Evolutionary conservation across 2,329 filamentous ascomycete genomes (phyloP), one percentile per base, ranked within the genome.

Genomic region (Metarhizium sp.): DNA sequence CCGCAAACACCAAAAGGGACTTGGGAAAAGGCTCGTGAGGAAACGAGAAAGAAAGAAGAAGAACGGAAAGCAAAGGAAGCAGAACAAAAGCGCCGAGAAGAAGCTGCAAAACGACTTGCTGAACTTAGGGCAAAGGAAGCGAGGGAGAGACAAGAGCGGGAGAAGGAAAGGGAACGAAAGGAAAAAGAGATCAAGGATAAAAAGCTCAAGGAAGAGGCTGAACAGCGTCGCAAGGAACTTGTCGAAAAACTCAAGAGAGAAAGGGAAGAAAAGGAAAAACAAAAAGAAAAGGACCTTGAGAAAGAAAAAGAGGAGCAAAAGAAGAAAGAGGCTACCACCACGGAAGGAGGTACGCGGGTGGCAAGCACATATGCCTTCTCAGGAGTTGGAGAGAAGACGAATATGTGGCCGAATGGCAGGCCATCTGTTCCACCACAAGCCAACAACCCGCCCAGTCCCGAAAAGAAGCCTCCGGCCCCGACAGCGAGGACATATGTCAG

Each of bases 1-100:
- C 32, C 56, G n/a, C 59, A 59, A 13, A 47, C 57, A 34, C 69
- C 73, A 1, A 79, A 77, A 63, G 73, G 75, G 8, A 74, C 80
- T 0, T 88, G 85, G 85, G 84, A 88, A 61, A 86, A 82, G 66
- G 85, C 84, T 3, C 75, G 85, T 54, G 85, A 88, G 63, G 85
- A 88, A 60, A 86, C 80, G 20, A 75, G 80, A 47, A 79, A 75
- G 56, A 78, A 78, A 55, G 84, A 86, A 60, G 84, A 85, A 60
- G 82, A 87, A 59, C 81, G 82, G 11, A 85, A 78, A 63, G 73
- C 73, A 2, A 78, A 75, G 59, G 81, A 84, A 59, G 82, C 80
- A 3, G 84, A 87, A 59, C 77, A 80, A 59, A 81, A 81, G 60
- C 75, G 78, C 59, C 78, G 76, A 45, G 80, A 83, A 38, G 80